A percentile compares a stretch with the other conserved stretches of the same genome.
Conservation (phyloP, 768 basidiomycete genomes). For the Leucosporidium yakuticum region DNA sequence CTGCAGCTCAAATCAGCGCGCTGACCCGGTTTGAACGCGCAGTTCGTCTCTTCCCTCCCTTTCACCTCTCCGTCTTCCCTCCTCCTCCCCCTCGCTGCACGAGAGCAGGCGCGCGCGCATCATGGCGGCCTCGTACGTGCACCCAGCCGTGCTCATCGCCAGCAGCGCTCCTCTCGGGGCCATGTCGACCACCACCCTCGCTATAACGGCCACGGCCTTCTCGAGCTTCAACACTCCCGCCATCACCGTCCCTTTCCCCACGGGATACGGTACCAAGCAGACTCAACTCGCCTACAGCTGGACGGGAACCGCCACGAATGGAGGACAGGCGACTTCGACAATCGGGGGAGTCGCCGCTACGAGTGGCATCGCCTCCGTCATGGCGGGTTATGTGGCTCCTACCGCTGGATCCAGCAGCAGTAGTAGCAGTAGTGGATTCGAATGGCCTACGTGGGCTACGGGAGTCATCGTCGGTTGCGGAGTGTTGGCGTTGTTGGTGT, state of each 20-base stretch:
- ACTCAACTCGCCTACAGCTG: constrained; percentile 12
- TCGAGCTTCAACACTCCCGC: constrained; percentile 15
- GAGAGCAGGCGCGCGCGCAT: no score
- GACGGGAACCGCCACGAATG: constrained; percentile 2
- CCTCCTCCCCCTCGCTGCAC: no score
- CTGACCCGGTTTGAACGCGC: no score
- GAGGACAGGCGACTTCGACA: background rate
- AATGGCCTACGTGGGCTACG: constrained; percentile 24
- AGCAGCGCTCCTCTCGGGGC: no score
- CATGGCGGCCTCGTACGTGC: no score
- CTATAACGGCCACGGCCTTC: constrained; percentile 8
- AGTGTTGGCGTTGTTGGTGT: constrained; percentile 1
- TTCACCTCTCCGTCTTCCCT: no score
- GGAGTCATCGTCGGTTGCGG: constrained; percentile 12
- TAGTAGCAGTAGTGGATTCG: background rate
- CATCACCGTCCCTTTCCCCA: constrained; percentile 29
- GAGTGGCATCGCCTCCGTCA: constrained; percentile 7
- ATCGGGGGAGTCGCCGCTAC: constrained; percentile 21
- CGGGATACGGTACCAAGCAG: constrained; percentile 11
- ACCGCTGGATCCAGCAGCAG: background rate
- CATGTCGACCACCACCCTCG: constrained; percentile 1
- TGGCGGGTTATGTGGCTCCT: background rate
- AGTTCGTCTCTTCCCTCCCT: no score
- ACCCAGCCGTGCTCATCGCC: no score
- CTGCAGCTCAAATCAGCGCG: no score